These are phyloP conservation scores for Triticum dicoccoides DNA, from an alignment of 176 grass and related monocot genomes.

Conservation along the genomic window DNA sequence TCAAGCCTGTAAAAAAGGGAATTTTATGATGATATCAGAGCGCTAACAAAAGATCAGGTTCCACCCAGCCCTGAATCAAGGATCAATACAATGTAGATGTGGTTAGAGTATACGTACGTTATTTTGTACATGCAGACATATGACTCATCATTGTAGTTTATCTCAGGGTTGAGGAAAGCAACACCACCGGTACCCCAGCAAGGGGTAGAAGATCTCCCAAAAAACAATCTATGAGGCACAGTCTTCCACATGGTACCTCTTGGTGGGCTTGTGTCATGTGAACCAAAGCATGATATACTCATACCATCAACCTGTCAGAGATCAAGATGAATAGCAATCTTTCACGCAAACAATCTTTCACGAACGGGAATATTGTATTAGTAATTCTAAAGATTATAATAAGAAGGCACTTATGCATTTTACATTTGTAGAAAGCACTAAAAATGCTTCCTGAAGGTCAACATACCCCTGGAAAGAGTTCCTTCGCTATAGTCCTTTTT, in stretches of 20 bases:
- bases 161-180: conserved; percentile 86
- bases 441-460: not conserved
- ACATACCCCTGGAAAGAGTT: not conserved
- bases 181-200: conserved; percentile 86
- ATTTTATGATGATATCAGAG: conserved; percentile 30
- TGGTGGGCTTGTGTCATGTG: conserved; percentile 64
- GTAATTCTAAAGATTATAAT: conserved; percentile 4
- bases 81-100: not conserved
- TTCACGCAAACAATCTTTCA: not conserved
- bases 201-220: conserved; percentile 58
- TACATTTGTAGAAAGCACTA: not conserved
- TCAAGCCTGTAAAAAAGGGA: conserved; percentile 58
- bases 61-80: not conserved
- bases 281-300: conserved; percentile 65
- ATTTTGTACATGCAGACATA: conserved; percentile 94
- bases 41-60: conserved; percentile 15
- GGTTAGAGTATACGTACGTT: conserved; percentile 61
- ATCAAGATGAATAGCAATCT: conserved; percentile 26
- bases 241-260: conserved; percentile 66
- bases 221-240: conserved; percentile 80
- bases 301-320: conserved; percentile 68
- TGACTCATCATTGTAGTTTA: conserved; percentile 48
- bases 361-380: not conserved
- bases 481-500: not conserved
- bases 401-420: not conserved